Conservation (phyloP, 768 basidiomycete genomes). For the Albatrellus ellisii region DNA sequence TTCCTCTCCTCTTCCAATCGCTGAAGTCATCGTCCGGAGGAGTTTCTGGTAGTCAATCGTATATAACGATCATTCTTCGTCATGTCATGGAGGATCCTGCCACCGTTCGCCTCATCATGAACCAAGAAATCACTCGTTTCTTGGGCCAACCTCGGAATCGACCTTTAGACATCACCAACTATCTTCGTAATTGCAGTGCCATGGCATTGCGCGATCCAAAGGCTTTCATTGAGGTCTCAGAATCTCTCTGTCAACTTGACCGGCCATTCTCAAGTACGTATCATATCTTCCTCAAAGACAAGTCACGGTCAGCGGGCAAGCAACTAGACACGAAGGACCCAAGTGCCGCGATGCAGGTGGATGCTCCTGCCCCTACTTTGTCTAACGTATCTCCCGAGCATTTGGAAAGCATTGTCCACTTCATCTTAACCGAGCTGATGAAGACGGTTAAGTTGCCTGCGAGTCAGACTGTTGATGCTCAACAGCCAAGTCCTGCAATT, state of each 20-base stretch:
- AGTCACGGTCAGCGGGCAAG: slow-evolving; percentile 1
- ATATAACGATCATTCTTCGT: slow-evolving; percentile 80
- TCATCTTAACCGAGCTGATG: slow-evolving; percentile 62
- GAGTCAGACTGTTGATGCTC: background rate
- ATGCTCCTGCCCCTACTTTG: slow-evolving; percentile 14
- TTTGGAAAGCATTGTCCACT: slow-evolving; percentile 50
- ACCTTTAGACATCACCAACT: slow-evolving; percentile 54
- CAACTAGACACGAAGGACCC: background rate
- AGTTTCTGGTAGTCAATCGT: slow-evolving; percentile 56
- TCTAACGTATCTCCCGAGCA: slow-evolving; percentile 27
- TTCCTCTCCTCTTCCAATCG: slow-evolving; percentile 50
- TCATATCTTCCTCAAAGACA: slow-evolving; percentile 18
- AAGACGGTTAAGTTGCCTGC: slow-evolving; percentile 30
- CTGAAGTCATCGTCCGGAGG: slow-evolving; percentile 44
- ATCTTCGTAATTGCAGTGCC: slow-evolving; percentile 62
- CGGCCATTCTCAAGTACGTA: slow-evolving; percentile 34
- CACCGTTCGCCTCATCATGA: slow-evolving; percentile 60
- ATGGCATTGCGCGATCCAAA: slow-evolving; percentile 73
- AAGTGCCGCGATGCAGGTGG: slow-evolving; percentile 6
- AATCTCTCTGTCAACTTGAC: slow-evolving; percentile 58
- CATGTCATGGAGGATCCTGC: slow-evolving; percentile 75
- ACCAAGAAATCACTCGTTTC: slow-evolving; percentile 71
- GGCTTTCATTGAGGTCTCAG: slow-evolving; percentile 62
- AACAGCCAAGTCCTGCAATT: background rate
- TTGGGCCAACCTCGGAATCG: slow-evolving; percentile 62